These are phyloP conservation scores for Citrullus mucosospermus DNA, from an alignment of 306 rosid species.

Conservation along the genomic window DNA sequence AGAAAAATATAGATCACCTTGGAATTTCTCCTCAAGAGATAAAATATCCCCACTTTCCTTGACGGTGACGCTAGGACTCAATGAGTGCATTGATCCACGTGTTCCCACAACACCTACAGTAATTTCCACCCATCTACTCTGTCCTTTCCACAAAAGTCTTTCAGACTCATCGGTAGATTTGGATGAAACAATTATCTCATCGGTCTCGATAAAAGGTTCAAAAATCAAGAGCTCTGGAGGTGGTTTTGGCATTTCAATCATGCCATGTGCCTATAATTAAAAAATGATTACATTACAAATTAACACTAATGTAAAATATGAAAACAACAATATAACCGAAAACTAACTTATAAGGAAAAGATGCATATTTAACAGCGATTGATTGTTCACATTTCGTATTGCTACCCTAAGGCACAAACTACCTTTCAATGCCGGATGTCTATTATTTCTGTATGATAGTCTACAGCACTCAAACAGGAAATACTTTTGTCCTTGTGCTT, in stretches of 20 bases:
- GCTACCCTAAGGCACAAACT: background rate
- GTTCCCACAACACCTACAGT: conserved; percentile 85
- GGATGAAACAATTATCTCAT: conserved; percentile 59
- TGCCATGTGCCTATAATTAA: conserved; percentile 50
- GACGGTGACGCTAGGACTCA: conserved; percentile 89
- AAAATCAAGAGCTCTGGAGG: conserved; percentile 74
- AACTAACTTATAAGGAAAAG: background rate
- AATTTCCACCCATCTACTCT: conserved; percentile 91
- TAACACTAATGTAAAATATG: background rate
- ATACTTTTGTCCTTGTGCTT: background rate
- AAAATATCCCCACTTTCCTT: conserved; percentile 90
- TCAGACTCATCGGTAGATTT: conserved; percentile 33
- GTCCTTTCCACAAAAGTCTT: conserved; percentile 65
- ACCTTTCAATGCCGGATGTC: background rate
- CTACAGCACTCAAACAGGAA: background rate
- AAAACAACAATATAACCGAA: background rate
- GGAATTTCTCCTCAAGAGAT: conserved; percentile 94
- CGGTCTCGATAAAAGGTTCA: conserved; percentile 90
- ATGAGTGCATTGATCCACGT: conserved; percentile 65
- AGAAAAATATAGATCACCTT: conserved; percentile 33
- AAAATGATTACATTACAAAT: conserved; percentile 6
- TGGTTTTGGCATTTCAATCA: conserved; percentile 90
- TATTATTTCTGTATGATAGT: background rate
- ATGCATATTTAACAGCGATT: background rate
- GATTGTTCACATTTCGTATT: background rate